A percentile compares a stretch with the other conserved stretches of the same genome.
These are phyloP conservation scores for Chrysosporium keratinophilum DNA, from an alignment of 2,329 filamentous ascomycete species.

Conservation along the genomic window DNA sequence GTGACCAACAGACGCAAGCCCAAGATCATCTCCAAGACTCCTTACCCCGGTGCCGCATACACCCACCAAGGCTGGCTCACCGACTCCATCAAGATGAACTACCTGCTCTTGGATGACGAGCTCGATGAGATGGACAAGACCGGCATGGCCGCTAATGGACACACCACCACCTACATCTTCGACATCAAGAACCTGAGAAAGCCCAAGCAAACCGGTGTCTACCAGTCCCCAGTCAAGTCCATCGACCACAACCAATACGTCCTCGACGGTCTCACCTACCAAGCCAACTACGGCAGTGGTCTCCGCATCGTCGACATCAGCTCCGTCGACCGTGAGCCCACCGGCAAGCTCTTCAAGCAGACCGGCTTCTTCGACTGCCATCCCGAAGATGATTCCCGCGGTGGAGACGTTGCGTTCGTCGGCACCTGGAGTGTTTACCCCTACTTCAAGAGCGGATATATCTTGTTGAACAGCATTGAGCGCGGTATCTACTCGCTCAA, in stretches of 20 bases:
- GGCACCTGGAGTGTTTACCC: constrained; percentile 44
- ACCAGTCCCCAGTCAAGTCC: constrained; percentile 33
- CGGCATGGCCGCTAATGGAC: constrained; percentile 35
- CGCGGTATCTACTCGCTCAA: constrained; percentile 43
- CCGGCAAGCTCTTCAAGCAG: constrained; percentile 39
- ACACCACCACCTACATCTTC: constrained; percentile 44
- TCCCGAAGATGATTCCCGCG: constrained; percentile 41
- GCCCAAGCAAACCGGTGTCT: constrained; percentile 37
- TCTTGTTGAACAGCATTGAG: constrained; percentile 46
- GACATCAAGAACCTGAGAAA: constrained; percentile 38
- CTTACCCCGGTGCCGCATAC: constrained; percentile 48
- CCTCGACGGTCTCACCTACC: constrained; percentile 38
- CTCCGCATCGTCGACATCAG: constrained; percentile 30
- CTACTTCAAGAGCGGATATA: constrained; percentile 41
- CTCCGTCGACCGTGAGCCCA: constrained; percentile 29
- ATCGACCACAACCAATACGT: constrained; percentile 46
- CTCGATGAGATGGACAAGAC: constrained; percentile 40
- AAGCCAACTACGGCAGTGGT: constrained; percentile 44
- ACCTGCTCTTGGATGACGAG: constrained; percentile 46
- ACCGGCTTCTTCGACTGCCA: constrained; percentile 44
- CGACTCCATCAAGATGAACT: constrained; percentile 37
- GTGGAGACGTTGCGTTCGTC: constrained; percentile 34
- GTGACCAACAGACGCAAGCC: constrained; percentile 18
- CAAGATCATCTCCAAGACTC: constrained; percentile 43
- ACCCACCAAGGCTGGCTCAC: constrained; percentile 50